These are phyloP conservation scores for Odontarrhena argentea DNA, from an alignment of 345 rosid genomes.

Conservation along the genomic window DNA sequence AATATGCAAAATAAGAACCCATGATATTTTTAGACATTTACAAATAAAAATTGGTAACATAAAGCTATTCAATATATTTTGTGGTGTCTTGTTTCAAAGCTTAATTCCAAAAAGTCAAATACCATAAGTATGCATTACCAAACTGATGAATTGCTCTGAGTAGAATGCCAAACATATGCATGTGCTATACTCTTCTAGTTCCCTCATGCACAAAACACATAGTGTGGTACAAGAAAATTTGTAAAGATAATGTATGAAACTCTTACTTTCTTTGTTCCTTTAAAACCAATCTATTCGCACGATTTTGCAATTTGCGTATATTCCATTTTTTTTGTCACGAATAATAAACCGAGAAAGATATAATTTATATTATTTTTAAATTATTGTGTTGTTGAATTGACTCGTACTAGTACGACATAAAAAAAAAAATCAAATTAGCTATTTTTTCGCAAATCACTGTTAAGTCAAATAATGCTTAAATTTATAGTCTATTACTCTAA, in stretches of 20 bases:
- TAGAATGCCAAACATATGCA: constrained; percentile 34
- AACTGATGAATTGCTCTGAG: constrained; percentile 30
- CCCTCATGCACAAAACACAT: background rate
- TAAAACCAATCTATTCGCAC: background rate
- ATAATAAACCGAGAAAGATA: background rate
- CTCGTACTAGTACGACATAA: background rate
- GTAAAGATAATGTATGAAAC: background rate
- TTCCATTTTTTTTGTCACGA: background rate
- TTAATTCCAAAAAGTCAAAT: constrained; percentile 40
- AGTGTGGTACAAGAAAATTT: background rate
- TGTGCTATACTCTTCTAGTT: background rate
- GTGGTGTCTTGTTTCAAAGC: constrained; percentile 50
- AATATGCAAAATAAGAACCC: background rate
- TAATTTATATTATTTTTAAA: background rate
- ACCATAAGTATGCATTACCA: constrained; percentile 17
- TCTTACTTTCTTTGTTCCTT: background rate
- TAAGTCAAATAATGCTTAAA: too few species aligned
- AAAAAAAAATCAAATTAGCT: background rate
- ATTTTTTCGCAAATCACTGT: too few species aligned
- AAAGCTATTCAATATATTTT: constrained; percentile 43
- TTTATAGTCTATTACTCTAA: too few species aligned
- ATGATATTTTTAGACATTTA: background rate
- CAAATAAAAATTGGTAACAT: background rate
- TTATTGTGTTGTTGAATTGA: background rate
- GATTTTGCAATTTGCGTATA: background rate